phyloP scores from a whole-genome alignment of 805 yeast species.

The Saccharomyces kudriavzevii region DNA sequence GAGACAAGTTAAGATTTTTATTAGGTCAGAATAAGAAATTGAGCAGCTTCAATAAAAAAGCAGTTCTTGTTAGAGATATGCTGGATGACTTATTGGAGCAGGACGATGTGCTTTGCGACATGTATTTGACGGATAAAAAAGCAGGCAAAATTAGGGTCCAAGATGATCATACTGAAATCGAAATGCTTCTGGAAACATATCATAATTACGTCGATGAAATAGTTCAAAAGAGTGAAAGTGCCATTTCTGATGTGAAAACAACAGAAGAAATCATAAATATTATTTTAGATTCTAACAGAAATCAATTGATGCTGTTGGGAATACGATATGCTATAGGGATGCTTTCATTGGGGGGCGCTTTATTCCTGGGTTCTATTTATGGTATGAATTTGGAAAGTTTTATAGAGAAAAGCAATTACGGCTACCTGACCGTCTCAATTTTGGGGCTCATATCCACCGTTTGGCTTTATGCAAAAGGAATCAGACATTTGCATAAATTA shows the following conservation, averaged over 20 bases:
- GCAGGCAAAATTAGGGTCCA: constrained; percentile 40
- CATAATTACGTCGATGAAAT: constrained; percentile 88
- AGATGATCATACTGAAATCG: constrained; percentile 79
- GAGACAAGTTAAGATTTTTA: constrained; percentile 67
- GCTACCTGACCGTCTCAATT: constrained; percentile 47
- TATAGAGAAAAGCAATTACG: constrained; percentile 72
- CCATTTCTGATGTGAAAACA: constrained; percentile 74
- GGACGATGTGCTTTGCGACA: constrained; percentile 77
- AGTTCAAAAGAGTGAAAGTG: constrained; percentile 77
- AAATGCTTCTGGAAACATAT: constrained; percentile 82
- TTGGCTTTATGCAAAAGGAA: constrained; percentile 44
- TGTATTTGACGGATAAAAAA: constrained; percentile 63
- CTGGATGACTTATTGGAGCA: constrained; percentile 78
- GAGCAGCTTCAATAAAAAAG: constrained; percentile 76
- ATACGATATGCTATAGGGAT: constrained; percentile 76
- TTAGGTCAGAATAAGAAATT: constrained; percentile 80
- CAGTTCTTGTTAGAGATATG: constrained; percentile 70
- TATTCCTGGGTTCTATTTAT: constrained; percentile 77
- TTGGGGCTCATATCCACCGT: constrained; percentile 37
- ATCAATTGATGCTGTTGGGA: constrained; percentile 83
- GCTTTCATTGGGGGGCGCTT: constrained; percentile 69
- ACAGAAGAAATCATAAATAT: constrained; percentile 94
- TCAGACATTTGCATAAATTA: constrained; percentile 51
- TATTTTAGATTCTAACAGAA: constrained; percentile 86
- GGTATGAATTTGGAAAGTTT: constrained; percentile 96